Evolutionary conservation across 768 basidiomycete species (phyloP), one percentile per base, ranked within the genome.

Genomic region (Suillus americanus): DNA sequence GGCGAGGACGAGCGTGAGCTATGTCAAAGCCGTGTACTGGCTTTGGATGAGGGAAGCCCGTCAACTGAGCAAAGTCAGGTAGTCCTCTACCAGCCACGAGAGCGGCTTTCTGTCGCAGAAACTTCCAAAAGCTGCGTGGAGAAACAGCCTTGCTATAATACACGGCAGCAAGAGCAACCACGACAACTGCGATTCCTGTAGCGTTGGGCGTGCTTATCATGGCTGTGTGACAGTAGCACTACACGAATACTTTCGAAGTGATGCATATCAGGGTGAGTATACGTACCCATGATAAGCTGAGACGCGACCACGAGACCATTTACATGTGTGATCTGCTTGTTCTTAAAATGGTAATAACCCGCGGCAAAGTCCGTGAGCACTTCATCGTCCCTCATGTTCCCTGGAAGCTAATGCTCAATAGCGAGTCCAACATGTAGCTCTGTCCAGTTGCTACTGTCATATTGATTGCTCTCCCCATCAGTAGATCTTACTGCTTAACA

Each of bases 401-500:
- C 33, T 35, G 33, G 5, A 35, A 35, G 33, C 33, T 35, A 7
- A 35, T 7, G 30, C 30, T 30, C 30, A 30, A 30, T 3, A 30
- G 30, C 30, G 30, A n/a, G 33, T 55, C 6, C n/a, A 35, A 55
- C 35, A 14, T 30, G 30, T 30, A 48, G 23, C 13, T 25, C 3
- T 23, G 23, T 13, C 2, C 13, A 23, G 35, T 37, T 14, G 5
- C 13, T 40, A 40, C 14, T 5, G 7, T 41, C 1, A 41, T 41
- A 37, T 20, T 37, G 33, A 55, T 55, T 8, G 54, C 13, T 37
- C 54, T 55, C 20, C 33, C 10, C n/a, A 23, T 23, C n/a, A 7
- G n/a, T 43, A 85, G 83, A 78, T 25, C 13, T 51, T 85, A 41
- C 30, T 3, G 3, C 85, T 40, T 88, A 90, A 68, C 78, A 82